Percentiles rank a stretch among this genome's conserved stretches.
phyloP scores from a whole-genome alignment of 2,329 filamentous ascomycete genomes.

The Epicoccum sorghinum region DNA sequence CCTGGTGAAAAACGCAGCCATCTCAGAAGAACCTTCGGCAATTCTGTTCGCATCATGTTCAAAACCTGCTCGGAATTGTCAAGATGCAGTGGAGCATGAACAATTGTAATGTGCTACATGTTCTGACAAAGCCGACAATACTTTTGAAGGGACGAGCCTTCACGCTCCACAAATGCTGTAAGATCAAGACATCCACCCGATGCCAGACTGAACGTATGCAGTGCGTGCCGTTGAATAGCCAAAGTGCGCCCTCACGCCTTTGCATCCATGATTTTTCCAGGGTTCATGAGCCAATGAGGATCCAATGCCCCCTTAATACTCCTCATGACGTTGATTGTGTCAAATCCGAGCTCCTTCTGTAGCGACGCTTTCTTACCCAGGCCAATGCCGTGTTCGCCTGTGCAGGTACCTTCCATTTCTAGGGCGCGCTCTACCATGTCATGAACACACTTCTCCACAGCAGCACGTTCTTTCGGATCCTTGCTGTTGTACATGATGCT shows the following conservation, averaged over 20 bases:
- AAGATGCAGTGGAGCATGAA: too few species aligned
- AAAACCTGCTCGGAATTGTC: too few species aligned
- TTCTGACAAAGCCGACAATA: not conserved
- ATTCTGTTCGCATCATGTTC: too few species aligned
- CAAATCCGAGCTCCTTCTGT: conserved; percentile 77
- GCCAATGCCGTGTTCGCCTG: conserved; percentile 85
- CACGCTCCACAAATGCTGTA: conserved; percentile 13
- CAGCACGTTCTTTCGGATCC: conserved; percentile 71
- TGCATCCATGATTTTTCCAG: conserved; percentile 84
- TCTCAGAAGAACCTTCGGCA: too few species aligned
- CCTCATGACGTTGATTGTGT: conserved; percentile 84
- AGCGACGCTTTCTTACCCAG: conserved; percentile 85
- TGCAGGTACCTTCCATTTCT: conserved; percentile 93
- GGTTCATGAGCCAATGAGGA: conserved; percentile 88
- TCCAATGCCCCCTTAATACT: conserved; percentile 83
- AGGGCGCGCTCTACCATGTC: conserved; percentile 90
- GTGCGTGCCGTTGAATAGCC: not conserved
- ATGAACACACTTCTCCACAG: conserved; percentile 81
- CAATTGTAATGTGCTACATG: too few species aligned
- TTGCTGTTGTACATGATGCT: conserved; percentile 84
- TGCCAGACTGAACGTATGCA: conserved; percentile 16
- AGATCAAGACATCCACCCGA: conserved; percentile 29
- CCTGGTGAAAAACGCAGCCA: too few species aligned
- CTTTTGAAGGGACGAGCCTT: not conserved
- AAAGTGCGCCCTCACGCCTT: conserved; percentile 20